Conservation (phyloP, 208 protist genomes). For the Wallacemonas sp. region DNA sequence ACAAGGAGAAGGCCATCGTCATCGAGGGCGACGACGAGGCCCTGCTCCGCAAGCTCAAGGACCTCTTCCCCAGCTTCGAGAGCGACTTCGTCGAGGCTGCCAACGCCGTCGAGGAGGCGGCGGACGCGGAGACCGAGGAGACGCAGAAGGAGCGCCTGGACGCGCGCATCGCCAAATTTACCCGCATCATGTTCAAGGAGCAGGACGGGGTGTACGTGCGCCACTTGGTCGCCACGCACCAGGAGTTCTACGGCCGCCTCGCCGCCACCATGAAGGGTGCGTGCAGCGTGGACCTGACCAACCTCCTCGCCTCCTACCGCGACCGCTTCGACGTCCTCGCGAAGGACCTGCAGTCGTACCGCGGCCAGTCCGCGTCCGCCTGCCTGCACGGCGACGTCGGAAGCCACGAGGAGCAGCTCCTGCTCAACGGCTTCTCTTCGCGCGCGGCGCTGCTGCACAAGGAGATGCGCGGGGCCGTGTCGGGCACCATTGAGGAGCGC, state of each 20-base stretch:
- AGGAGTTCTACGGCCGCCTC: constrained; percentile 69
- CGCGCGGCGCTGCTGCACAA: constrained; percentile 54
- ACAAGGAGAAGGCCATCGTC: constrained; percentile 86
- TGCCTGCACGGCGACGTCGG: constrained; percentile 12
- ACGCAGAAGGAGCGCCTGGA: constrained; percentile 30
- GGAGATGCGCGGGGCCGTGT: constrained; percentile 17
- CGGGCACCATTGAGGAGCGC: constrained; percentile 51
- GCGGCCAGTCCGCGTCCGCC: not conserved
- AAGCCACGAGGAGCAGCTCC: constrained; percentile 53
- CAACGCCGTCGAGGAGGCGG: constrained; percentile 28
- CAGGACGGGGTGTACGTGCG: constrained; percentile 67
- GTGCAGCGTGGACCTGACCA: constrained; percentile 26
- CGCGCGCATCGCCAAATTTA: constrained; percentile 58
- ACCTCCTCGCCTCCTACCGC: constrained; percentile 47
- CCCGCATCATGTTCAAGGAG: constrained; percentile 78
- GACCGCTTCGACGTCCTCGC: constrained; percentile 73
- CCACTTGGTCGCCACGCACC: constrained; percentile 69
- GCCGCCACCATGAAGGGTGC: constrained; percentile 21
- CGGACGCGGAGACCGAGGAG: constrained; percentile 24
- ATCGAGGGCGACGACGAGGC: constrained; percentile 94
- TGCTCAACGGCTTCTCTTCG: constrained; percentile 77
- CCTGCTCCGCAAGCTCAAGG: constrained; percentile 79
- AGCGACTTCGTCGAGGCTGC: constrained; percentile 73
- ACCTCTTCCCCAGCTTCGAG: constrained; percentile 94
- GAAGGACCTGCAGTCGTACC: constrained; percentile 42